These are phyloP conservation scores for Fusarium sulawesiense DNA, from an alignment of 2,329 filamentous ascomycete genomes.

Conservation along the genomic window DNA sequence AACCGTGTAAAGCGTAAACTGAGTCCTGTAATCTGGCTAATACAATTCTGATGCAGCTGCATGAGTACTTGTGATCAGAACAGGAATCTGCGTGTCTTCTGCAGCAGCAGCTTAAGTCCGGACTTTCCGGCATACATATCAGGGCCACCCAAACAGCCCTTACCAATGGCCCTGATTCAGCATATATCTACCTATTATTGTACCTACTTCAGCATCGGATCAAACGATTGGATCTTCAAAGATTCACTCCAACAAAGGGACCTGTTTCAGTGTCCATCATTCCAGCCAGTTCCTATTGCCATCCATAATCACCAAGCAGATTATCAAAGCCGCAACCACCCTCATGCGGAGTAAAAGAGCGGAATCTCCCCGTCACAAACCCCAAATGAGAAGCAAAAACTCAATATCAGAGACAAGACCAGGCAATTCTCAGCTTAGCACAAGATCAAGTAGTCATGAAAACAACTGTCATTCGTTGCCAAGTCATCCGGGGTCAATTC, in stretches of 20 bases:
- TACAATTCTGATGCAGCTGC: too few species aligned
- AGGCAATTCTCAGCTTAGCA: constrained; percentile 10
- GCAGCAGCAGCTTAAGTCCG: not conserved
- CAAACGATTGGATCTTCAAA: not conserved
- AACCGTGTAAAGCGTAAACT: not conserved
- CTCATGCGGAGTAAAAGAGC: constrained; percentile 20
- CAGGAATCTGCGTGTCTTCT: not conserved
- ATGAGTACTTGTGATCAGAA: not conserved
- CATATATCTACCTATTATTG: not conserved
- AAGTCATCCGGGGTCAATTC: constrained; percentile 1
- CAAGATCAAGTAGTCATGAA: constrained; percentile 3
- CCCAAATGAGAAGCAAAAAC: constrained; percentile 10
- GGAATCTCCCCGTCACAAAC: constrained; percentile 17
- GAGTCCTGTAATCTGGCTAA: not conserved
- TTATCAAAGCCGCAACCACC: not conserved
- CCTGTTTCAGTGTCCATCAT: not conserved
- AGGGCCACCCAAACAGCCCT: not conserved
- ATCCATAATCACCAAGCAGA: not conserved
- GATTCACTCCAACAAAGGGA: not conserved
- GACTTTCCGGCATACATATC: not conserved
- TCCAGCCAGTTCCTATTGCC: not conserved
- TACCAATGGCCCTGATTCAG: not conserved
- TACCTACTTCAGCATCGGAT: not conserved
- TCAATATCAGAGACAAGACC: not conserved
- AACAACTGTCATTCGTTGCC: constrained; percentile 14